Percentiles rank a stretch among this genome's conserved stretches.
Conservation (phyloP, 148 eudicot genomes). For the Rhododendron kiyosumense region DNA sequence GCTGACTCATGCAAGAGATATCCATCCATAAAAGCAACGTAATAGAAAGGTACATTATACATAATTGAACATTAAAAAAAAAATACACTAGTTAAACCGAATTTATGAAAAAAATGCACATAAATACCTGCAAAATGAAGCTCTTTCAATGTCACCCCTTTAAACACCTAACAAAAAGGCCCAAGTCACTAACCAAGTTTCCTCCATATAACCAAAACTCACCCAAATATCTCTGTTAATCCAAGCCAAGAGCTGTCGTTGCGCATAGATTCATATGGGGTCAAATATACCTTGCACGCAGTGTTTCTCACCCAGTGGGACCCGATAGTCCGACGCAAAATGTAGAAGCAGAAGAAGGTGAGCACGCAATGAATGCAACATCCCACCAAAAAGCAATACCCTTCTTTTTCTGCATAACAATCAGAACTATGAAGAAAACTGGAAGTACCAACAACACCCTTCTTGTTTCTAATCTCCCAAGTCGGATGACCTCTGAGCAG, state of each 20-base stretch:
- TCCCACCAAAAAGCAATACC: slow-evolving; percentile 6
- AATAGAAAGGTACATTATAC: background rate
- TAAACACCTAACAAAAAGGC: slow-evolving; percentile 7
- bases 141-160: slow-evolving; percentile 17
- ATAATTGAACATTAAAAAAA: slow-evolving; percentile 4
- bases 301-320: background rate
- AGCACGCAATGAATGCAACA: slow-evolving; percentile 10
- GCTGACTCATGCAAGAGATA: background rate
- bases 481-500: slow-evolving; percentile 17
- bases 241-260: slow-evolving; percentile 10
- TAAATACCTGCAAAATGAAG: slow-evolving; percentile 20
- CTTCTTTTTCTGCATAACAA: background rate
- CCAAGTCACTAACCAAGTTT: slow-evolving; percentile 5
- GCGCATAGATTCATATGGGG: background rate
- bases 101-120: background rate
- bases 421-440: background rate
- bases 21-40: background rate
- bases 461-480: slow-evolving; percentile 5
- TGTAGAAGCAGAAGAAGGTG: slow-evolving; percentile 5
- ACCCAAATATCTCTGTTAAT: background rate
- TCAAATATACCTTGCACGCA: background rate
- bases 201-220: background rate
- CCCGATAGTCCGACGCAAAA: background rate
- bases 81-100: background rate
- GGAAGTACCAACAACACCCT: background rate